Conservation (phyloP, 2,329 filamentous ascomycete species). For the Pyrenochaeta sp. region DNA sequence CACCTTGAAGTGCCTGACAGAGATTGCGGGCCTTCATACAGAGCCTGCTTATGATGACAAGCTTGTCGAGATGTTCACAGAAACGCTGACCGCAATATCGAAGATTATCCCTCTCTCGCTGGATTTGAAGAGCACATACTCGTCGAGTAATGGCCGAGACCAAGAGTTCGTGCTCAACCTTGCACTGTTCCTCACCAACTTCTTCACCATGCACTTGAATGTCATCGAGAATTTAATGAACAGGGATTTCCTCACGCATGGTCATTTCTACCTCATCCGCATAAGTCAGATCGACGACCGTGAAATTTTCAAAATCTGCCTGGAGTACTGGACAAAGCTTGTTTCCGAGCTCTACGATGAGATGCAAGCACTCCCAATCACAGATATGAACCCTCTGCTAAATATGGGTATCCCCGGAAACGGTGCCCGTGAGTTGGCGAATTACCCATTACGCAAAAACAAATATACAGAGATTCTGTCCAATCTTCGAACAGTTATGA, state of each 20-base stretch:
- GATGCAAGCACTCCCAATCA: constrained; percentile 95
- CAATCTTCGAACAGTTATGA: constrained; percentile 96
- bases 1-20: constrained; percentile 94
- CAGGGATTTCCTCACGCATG: constrained; percentile 91
- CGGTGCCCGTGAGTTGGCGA: constrained; percentile 87
- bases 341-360: constrained; percentile 98
- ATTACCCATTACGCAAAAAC: constrained; percentile 95
- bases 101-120: constrained; percentile 91
- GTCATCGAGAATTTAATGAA: constrained; percentile 97
- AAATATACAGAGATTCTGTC: constrained; percentile 95
- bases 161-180: constrained; percentile 98
- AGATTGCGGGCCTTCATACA: constrained; percentile 93
- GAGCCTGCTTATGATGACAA: constrained; percentile 91
- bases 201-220: constrained; percentile 91
- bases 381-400: constrained; percentile 89
- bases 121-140: constrained; percentile 91
- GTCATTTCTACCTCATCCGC: constrained; percentile 96
- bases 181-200: constrained; percentile 94
- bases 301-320: constrained; percentile 98
- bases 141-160: constrained; percentile 87
- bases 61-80: constrained; percentile 97
- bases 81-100: constrained; percentile 90
- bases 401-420: constrained; percentile 79
- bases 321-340: constrained; percentile 99
- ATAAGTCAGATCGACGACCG: constrained; percentile 99